Base-by-base conservation (phyloP, 371 early-diverging fungal genomes). In the Mortierella sp. region DNA sequence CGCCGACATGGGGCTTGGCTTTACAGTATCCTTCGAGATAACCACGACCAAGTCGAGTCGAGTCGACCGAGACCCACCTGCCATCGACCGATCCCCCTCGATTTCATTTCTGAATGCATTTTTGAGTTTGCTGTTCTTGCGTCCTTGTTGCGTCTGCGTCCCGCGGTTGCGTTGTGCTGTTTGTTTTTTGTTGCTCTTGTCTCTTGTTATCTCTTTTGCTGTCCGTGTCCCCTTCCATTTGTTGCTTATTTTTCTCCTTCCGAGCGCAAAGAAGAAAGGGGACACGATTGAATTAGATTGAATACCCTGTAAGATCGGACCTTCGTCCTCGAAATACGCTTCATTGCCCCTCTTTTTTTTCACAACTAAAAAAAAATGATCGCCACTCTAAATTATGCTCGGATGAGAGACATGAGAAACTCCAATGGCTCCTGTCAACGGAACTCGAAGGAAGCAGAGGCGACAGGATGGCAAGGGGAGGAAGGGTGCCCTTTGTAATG, bases 301-400 rank as follows among this genome's bases (percentile, higher is more conserved):
- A 55, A 53, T 73, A 73, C 55, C 55, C 19, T 26, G 26, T 48
- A 9, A 55, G 9, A 55, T 53, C 34, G 53, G 55, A 37, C 55
- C 19, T 55, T 55, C 28, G 13, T 43, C 37, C 43, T 53, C 73
- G 73, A 73, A 73, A 73, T 73, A 73, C 57, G 14, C 24, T 73
- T 74, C 31, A 28, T 21, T 44, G 28, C 28, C 44, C 74, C 74
- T 48, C 50, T 37, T 50, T 74, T 74, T 61, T 44, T 55, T 4
- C 8, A 2, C 8, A 37, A 37, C 8, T 37, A 57, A 3, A 24
- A 54, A 61, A 19, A 9, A 28, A 24, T 24, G 67, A 67, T 67
- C 67, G 40, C 40, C 4, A 67, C 21, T 24, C 24, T 24, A 37
- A 11, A 37, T 24, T 24, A 10, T 37, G 21, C 21, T 24, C 64